Conservation (phyloP, 2,329 filamentous ascomycete genomes). For the Ceratocystis colombiana region DNA sequence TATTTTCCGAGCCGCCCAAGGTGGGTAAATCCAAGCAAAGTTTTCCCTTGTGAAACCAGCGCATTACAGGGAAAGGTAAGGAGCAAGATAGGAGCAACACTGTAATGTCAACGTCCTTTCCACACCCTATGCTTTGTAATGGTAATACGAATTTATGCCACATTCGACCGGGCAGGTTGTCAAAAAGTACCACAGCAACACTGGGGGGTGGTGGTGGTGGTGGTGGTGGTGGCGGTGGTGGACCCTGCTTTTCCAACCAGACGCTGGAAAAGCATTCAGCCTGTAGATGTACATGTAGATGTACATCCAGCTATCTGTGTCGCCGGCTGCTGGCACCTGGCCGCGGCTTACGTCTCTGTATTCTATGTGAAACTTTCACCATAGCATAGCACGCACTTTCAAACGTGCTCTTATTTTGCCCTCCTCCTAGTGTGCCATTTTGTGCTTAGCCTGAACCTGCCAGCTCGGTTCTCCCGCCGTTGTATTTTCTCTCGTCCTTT, state of each 20-base stretch:
- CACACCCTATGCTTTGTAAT: background rate
- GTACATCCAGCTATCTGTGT: too few relatives aligned
- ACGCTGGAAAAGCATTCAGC: constrained; percentile 7
- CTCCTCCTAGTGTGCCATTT: background rate
- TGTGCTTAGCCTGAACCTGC: background rate
- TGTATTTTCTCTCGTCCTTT: background rate
- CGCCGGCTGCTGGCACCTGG: background rate
- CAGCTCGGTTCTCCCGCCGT: background rate
- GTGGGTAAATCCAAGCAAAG: background rate
- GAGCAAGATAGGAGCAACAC: background rate
- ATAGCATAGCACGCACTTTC: background rate
- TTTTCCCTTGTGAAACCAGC: background rate
- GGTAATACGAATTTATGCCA: background rate
- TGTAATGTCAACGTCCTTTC: background rate
- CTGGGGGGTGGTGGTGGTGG: too few relatives aligned
- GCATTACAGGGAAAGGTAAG: background rate
- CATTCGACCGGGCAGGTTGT: too few relatives aligned
- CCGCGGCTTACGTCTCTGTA: too few relatives aligned
- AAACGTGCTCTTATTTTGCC: background rate
- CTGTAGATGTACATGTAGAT: background rate
- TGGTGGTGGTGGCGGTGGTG: too few relatives aligned
- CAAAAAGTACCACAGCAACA: too few relatives aligned
- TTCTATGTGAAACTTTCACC: too few relatives aligned
- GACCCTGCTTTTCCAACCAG: too few relatives aligned
- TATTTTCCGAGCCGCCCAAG: background rate